These are phyloP conservation scores for Hirschioporus abietinus DNA, from an alignment of 768 basidiomycete genomes.

Conservation along the genomic window DNA sequence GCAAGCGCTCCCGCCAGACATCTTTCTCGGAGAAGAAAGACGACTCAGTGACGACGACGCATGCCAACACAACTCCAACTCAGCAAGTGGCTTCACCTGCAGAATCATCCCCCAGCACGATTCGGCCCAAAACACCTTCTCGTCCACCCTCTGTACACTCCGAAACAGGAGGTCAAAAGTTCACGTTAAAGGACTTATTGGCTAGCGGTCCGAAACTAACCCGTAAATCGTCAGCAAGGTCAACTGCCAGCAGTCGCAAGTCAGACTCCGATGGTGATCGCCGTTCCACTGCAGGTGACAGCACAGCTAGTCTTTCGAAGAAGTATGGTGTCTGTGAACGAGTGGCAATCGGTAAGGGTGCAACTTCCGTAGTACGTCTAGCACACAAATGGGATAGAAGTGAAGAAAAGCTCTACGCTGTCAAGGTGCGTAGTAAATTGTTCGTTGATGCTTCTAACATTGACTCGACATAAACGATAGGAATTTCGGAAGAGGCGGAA, in stretches of 20 bases:
- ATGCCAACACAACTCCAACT: slow-evolving; percentile 13
- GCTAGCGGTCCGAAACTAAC: slow-evolving; percentile 67
- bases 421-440: slow-evolving; percentile 71
- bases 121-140: slow-evolving; percentile 17
- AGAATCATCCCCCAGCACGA: slow-evolving; percentile 7
- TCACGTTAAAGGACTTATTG: slow-evolving; percentile 82
- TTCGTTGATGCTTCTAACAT: slow-evolving; percentile 8
- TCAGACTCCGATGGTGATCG: slow-evolving; percentile 61
- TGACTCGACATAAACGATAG: slow-evolving; percentile 33
- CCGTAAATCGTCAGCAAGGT: slow-evolving; percentile 67
- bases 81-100: slow-evolving; percentile 6
- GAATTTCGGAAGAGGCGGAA: slow-evolving; percentile 98
- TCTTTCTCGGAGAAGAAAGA: slow-evolving; percentile 20
- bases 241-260: slow-evolving; percentile 55
- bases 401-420: slow-evolving; percentile 95
- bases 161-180: slow-evolving; percentile 60
- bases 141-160: slow-evolving; percentile 47
- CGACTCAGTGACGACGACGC: slow-evolving; percentile 15
- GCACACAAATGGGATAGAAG: slow-evolving; percentile 98
- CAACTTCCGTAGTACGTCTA: slow-evolving; percentile 93
- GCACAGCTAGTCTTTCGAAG: slow-evolving; percentile 57
- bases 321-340: slow-evolving; percentile 98
- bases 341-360: slow-evolving; percentile 95
- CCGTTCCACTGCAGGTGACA: slow-evolving; percentile 44
- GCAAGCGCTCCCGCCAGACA: slow-evolving; percentile 9